A percentile compares a stretch with the other conserved stretches of the same genome.
Evolutionary conservation across 768 basidiomycete genomes (phyloP).

Genomic region (Clavaria fumosa): DNA sequence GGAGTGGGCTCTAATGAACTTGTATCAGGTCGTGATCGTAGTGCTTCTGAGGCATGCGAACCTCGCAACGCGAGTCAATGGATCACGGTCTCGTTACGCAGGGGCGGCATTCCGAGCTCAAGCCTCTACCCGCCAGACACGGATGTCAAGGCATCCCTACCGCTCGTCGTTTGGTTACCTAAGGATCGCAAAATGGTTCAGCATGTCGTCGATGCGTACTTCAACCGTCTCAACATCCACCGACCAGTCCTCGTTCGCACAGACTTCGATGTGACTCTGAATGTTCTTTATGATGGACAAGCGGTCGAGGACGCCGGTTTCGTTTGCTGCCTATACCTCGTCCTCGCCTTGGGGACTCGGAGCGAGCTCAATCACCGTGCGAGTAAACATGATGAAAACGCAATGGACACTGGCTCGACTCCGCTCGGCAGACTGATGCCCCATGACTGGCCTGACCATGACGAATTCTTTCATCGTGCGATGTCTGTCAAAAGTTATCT

Average conservation of each 20-base stretch:
- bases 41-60: constrained; percentile 31
- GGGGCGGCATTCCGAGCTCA: constrained; percentile 24
- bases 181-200: constrained; percentile 56
- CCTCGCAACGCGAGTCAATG: constrained; percentile 52
- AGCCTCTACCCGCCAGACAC: no score
- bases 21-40: constrained; percentile 50
- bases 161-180: constrained; percentile 53
- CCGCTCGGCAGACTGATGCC: constrained; percentile 58
- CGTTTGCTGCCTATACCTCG: constrained; percentile 60
- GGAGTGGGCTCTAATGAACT: constrained; percentile 64
- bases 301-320: constrained; percentile 56
- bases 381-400: constrained; percentile 21
- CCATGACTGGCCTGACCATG: constrained; percentile 60
- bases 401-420: constrained; percentile 17
- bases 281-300: constrained; percentile 47
- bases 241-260: constrained; percentile 59
- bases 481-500: constrained; percentile 68
- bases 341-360: constrained; percentile 68
- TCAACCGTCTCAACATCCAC: constrained; percentile 61
- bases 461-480: constrained; percentile 74
- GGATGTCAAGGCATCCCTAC: constrained; percentile 18
- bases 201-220: constrained; percentile 55
- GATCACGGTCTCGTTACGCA: constrained; percentile 37
- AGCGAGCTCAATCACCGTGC: constrained; percentile 68
- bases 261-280: constrained; percentile 50